Conservation (phyloP, 306 rosid genomes). For the Pyrus betulifolia region DNA sequence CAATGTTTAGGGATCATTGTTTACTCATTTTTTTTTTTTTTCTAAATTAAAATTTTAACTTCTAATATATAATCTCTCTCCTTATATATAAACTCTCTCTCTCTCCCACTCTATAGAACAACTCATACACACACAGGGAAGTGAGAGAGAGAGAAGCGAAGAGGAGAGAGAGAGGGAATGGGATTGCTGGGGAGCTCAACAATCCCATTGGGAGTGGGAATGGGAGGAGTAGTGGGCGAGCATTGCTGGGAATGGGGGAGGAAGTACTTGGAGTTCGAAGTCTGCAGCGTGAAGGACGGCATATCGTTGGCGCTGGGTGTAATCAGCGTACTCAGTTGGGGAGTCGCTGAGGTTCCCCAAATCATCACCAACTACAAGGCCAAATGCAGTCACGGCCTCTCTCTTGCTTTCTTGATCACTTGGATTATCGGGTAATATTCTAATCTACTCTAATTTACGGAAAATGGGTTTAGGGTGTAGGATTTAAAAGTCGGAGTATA, state of each 20-base stretch:
- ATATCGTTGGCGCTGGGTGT: slow-evolving; percentile 55
- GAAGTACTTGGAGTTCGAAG: slow-evolving; percentile 24
- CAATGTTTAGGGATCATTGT: too few relatives aligned
- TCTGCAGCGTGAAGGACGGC: slow-evolving; percentile 39
- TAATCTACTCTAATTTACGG: too few relatives aligned
- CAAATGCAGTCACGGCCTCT: slow-evolving; percentile 71
- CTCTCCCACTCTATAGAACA: not conserved
- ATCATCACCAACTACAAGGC: slow-evolving; percentile 52
- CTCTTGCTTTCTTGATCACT: slow-evolving; percentile 63
- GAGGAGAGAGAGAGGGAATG: not conserved
- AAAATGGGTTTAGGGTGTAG: not conserved
- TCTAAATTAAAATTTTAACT: not conserved
- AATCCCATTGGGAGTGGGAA: not conserved
- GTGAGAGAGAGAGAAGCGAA: not conserved
- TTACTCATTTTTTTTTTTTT: too few relatives aligned
- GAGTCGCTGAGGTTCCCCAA: slow-evolving; percentile 84
- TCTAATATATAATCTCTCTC: not conserved
- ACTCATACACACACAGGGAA: not conserved
- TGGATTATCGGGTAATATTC: slow-evolving; percentile 66
- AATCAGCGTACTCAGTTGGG: slow-evolving; percentile 61
- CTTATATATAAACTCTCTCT: too few relatives aligned
- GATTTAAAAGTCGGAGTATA: not conserved
- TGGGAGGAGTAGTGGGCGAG: not conserved
- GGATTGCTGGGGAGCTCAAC: not conserved
- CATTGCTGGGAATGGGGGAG: slow-evolving; percentile 43